Evolutionary conservation across 2,329 filamentous ascomycete genomes (phyloP).

Genomic region (Elsinoe perseae): DNA sequence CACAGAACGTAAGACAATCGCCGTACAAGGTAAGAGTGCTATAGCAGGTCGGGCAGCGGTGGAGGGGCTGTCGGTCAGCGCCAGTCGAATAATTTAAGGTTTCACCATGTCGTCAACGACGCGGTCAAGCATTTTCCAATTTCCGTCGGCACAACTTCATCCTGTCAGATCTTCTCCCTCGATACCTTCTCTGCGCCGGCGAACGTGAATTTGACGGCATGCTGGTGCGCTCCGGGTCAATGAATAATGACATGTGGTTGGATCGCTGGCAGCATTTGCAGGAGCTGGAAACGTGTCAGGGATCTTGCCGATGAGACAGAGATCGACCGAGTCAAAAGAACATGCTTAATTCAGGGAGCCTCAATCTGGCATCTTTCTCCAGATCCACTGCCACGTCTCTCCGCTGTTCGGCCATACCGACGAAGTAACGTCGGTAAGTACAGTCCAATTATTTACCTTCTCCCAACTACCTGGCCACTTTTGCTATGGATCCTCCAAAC

Average conservation of each 20-base stretch:
- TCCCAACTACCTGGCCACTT: not conserved
- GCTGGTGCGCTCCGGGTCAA: not conserved
- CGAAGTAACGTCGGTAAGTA: not conserved
- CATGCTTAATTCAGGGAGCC: not conserved
- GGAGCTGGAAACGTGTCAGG: not conserved
- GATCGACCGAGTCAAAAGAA: not conserved
- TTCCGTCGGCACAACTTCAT: not conserved
- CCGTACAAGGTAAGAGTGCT: not conserved
- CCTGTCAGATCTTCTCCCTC: not conserved
- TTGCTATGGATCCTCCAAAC: not conserved
- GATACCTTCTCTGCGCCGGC: not conserved
- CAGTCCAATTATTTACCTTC: not conserved
- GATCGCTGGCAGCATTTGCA: not conserved
- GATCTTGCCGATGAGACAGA: not conserved
- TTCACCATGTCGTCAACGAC: constrained; percentile 9
- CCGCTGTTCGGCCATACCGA: not conserved
- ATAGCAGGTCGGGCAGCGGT: not conserved
- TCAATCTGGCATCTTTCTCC: not conserved
- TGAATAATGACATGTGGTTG: not conserved
- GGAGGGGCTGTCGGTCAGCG: not conserved
- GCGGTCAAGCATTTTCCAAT: not conserved
- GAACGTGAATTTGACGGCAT: not conserved
- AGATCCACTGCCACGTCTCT: not conserved
- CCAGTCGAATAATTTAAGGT: not conserved
- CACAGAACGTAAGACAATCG: not conserved